Evolutionary conservation across 495 filamentous ascomycete genomes (phyloP).

Genomic region (Daldinia loculata): DNA sequence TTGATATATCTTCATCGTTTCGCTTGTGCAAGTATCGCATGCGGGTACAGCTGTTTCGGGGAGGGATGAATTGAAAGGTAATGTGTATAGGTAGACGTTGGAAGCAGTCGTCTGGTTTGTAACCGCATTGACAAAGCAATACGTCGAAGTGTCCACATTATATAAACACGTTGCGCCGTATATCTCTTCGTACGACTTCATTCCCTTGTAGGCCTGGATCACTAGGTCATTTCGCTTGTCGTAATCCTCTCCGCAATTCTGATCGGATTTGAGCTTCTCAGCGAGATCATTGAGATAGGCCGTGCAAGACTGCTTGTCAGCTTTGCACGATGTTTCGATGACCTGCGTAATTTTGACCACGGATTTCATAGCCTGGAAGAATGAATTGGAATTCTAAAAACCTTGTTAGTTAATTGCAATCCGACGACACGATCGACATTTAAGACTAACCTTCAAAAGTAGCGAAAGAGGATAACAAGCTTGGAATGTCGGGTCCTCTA

Average conservation of each 20-base stretch:
- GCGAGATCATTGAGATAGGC: slow-evolving; percentile 68
- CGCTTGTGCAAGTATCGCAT: slow-evolving; percentile 72
- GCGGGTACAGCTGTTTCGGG: slow-evolving; percentile 69
- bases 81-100: slow-evolving; percentile 80
- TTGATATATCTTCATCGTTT: slow-evolving; percentile 76
- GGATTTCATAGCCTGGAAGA: slow-evolving; percentile 77
- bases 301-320: slow-evolving; percentile 66
- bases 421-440: not conserved
- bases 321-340: slow-evolving; percentile 75
- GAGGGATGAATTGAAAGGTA: slow-evolving; percentile 79
- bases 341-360: slow-evolving; percentile 70
- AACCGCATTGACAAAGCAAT: slow-evolving; percentile 85
- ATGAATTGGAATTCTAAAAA: slow-evolving; percentile 60
- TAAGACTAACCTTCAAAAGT: slow-evolving; percentile 67
- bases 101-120: slow-evolving; percentile 73
- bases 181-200: slow-evolving; percentile 76
- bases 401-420: slow-evolving; percentile 48
- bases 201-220: slow-evolving; percentile 72
- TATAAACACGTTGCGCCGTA: slow-evolving; percentile 81
- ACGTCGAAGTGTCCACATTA: slow-evolving; percentile 62
- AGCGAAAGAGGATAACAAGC: slow-evolving; percentile 78
- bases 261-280: slow-evolving; percentile 59
- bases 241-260: slow-evolving; percentile 78
- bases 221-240: slow-evolving; percentile 71
- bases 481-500: slow-evolving; percentile 68